Conservation (phyloP, 257 asterid genomes). For the Misopates orontium region DNA sequence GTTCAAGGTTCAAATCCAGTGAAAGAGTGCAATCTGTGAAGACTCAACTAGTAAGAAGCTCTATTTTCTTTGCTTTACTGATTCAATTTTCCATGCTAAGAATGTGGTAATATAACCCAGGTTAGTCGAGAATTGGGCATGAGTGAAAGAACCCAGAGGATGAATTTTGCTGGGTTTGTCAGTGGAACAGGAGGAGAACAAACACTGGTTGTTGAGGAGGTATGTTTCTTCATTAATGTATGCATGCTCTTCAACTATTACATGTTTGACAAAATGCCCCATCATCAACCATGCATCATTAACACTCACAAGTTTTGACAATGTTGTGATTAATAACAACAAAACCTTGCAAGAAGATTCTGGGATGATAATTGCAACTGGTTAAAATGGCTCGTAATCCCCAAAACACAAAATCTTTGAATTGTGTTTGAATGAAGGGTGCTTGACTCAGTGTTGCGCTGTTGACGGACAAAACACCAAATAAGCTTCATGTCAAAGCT, state of each 20-base stretch:
- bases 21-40: constrained; percentile 20
- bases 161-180: constrained; percentile 29
- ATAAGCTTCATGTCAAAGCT: too few relatives aligned
- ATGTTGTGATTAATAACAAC: too few relatives aligned
- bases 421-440: too few relatives aligned
- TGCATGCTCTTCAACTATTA: not conserved
- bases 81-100: not conserved
- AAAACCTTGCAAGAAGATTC: too few relatives aligned
- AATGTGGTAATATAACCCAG: constrained; percentile 28
- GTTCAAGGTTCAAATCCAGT: constrained; percentile 29
- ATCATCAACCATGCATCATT: too few relatives aligned
- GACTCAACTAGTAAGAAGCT: constrained; percentile 21
- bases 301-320: too few relatives aligned
- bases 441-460: too few relatives aligned
- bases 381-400: too few relatives aligned
- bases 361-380: too few relatives aligned
- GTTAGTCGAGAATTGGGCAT: constrained; percentile 23
- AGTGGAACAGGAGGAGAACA: constrained; percentile 42
- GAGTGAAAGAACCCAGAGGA: constrained; percentile 1
- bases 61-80: not conserved
- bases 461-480: too few relatives aligned
- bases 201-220: constrained; percentile 42
- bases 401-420: too few relatives aligned
- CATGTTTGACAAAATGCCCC: not conserved
- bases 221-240: constrained; percentile 14